These are phyloP conservation scores for Stenocarpella maydis DNA, from an alignment of 2,329 filamentous ascomycete genomes.

Conservation along the genomic window DNA sequence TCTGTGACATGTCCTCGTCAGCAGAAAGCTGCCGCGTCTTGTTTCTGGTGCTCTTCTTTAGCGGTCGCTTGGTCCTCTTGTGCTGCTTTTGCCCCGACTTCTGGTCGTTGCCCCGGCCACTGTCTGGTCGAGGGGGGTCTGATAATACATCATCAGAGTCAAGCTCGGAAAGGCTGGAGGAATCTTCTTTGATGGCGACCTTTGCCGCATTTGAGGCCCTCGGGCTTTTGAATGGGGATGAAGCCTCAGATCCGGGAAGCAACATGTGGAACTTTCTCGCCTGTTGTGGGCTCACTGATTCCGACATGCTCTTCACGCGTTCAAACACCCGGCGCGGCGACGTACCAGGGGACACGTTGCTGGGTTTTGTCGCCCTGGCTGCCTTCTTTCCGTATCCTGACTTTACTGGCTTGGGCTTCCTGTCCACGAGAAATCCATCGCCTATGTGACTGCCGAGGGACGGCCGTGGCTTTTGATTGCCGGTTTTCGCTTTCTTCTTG, in stretches of 20 bases:
- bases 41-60: neutral
- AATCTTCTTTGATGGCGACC: neutral
- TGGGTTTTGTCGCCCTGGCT: neutral
- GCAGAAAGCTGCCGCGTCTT: neutral
- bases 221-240: slow-evolving; percentile 8
- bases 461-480: neutral
- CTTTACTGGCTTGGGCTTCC: neutral
- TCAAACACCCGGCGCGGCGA: slow-evolving; percentile 4
- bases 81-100: neutral
- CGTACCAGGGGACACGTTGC: neutral
- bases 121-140: slow-evolving; percentile 22
- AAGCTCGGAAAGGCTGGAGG: slow-evolving; percentile 27
- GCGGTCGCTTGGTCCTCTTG: neutral
- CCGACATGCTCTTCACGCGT: neutral
- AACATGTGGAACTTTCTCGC: slow-evolving; percentile 31
- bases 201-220: neutral
- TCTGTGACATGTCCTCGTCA: slow-evolving; percentile 27
- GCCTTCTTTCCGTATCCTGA: slow-evolving; percentile 24
- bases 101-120: neutral
- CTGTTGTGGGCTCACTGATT: slow-evolving; percentile 29
- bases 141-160: slow-evolving; percentile 13
- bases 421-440: slow-evolving; percentile 17
- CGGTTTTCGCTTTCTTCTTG: slow-evolving; percentile 22
- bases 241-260: neutral
- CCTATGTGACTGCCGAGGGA: slow-evolving; percentile 28